Base-by-base conservation (phyloP, 352 stramenopile genomes). In the Pythium diclinum region DNA sequence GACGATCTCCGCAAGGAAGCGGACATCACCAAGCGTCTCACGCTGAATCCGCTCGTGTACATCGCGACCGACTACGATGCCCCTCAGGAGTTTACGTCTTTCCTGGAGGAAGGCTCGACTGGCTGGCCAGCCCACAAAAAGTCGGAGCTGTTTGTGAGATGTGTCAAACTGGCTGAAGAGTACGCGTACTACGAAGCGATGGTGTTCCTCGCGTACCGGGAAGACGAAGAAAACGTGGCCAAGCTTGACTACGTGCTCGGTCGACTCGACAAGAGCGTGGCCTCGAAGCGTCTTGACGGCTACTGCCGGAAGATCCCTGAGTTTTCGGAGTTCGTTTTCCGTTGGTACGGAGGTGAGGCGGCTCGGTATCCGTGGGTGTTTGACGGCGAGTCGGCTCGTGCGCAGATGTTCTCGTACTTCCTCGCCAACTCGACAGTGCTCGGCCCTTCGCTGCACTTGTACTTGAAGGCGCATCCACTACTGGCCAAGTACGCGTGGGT, bases 121-220 rank as follows among this genome's bases (percentile, higher is more conserved):
- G 73, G 74, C 54, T 79, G 83, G 44, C 28, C 71, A 11, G 69
- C 68, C 21, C 71, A 75, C 14, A 87, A 87, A 63, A 82, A 81
- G 34, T 55, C 65, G 8, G 78, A 86, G 9, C 65, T 91, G 5
- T 87, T 92, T 36, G 67, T 42, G 7, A 63, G 79, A 13, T 88
- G 81, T 48, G 79, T 91, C 19, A 70, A 80, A 40, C 68, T 92
- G 3, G 76, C 76, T 11, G 83, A 94, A 60, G 81, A 79, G 61
- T 89, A 91, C 58, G 51, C 61, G n/a, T 95, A 92, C 68, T 92
- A 84, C 42, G 85, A 95, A 76, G 83, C 80, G 34, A 94, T 95
- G 82, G 78, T 89, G 19, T 91, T 85, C 63, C 49, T 95, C 13
- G 67, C 77, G 11, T 87, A 80, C 28, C 71, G 75, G 10, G 82